Evolutionary conservation across 1,284 basidiomycete genomes (phyloP).

Genomic region (Ganoderma multipileum): DNA sequence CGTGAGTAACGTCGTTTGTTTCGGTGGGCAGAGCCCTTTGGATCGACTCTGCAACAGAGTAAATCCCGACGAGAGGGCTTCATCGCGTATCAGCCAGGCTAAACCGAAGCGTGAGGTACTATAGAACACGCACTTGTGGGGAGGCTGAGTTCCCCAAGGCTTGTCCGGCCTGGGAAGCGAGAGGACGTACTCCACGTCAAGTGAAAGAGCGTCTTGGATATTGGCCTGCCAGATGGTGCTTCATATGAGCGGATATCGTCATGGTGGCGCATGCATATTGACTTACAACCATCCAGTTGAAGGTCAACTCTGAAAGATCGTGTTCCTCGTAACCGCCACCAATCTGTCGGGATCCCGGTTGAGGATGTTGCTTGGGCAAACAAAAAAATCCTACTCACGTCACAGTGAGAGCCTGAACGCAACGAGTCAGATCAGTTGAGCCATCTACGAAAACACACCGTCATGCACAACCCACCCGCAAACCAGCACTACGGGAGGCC

Average conservation of each 20-base stretch:
- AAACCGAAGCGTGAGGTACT: neutral
- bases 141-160: constrained; percentile 64
- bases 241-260: neutral
- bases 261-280: neutral
- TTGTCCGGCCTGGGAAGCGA: constrained; percentile 57
- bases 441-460: neutral
- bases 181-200: constrained; percentile 61
- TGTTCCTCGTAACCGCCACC: constrained; percentile 73
- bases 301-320: constrained; percentile 69
- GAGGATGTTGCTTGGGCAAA: neutral
- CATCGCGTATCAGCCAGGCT: constrained; percentile 14
- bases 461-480: constrained; percentile 48
- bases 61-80: constrained; percentile 63
- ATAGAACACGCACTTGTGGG: constrained; percentile 58
- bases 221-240: constrained; percentile 51
- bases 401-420: constrained; percentile 25
- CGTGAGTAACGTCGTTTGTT: constrained; percentile 57
- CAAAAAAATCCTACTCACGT: constrained; percentile 14
- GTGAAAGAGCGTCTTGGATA: constrained; percentile 57
- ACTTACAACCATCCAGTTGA: constrained; percentile 73
- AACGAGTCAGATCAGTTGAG: neutral
- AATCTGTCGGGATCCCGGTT: constrained; percentile 48
- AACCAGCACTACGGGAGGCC: constrained; percentile 66
- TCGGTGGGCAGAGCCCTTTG: constrained; percentile 56
- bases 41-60: constrained; percentile 49